Evolutionary conservation across 2,329 filamentous ascomycete species (phyloP).

Genomic region (Fusarium concolor): DNA sequence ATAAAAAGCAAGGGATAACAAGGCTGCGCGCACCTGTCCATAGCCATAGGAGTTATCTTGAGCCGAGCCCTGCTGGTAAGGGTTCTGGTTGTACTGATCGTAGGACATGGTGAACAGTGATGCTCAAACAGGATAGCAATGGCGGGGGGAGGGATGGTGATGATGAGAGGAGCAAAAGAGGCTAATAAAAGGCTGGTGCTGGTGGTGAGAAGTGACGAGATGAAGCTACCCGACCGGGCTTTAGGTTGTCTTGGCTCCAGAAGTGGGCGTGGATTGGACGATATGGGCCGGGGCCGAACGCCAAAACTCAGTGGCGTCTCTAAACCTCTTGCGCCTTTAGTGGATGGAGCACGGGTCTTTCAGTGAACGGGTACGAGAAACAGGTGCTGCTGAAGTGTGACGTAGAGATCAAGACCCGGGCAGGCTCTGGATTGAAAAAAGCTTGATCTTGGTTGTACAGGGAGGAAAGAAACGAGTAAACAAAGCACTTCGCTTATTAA

Average conservation of each 20-base stretch:
- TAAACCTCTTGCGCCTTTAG: conserved; percentile 15
- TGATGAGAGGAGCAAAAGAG: conserved; percentile 40
- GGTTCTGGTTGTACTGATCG: conserved; percentile 72
- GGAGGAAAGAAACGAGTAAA: conserved; percentile 12
- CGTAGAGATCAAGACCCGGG: conserved; percentile 23
- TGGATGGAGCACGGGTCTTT: conserved; percentile 26
- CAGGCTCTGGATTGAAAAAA: conserved; percentile 9
- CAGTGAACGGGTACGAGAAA: conserved; percentile 18
- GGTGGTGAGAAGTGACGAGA: conserved; percentile 31
- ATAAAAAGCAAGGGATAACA: conserved; percentile 9
- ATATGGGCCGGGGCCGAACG: conserved; percentile 11
- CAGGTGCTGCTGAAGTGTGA: conserved; percentile 26
- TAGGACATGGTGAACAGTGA: conserved; percentile 65
- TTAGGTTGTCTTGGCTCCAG: conserved; percentile 26
- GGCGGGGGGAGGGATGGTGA: conserved; percentile 31
- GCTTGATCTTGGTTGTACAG: conserved; percentile 25
- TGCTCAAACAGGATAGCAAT: conserved; percentile 37
- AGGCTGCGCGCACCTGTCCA: conserved; percentile 54
- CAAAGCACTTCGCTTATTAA: conserved; percentile 24
- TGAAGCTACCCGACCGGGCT: conserved; percentile 37
- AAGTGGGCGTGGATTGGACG: conserved; percentile 12
- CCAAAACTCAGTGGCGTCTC: conserved; percentile 17
- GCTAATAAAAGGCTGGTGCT: conserved; percentile 33
- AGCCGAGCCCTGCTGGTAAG: conserved; percentile 67
- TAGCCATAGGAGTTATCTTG: conserved; percentile 61